These are phyloP conservation scores for Colletotrichum acutatum DNA, from an alignment of 2,329 filamentous ascomycete species.

Conservation along the genomic window DNA sequence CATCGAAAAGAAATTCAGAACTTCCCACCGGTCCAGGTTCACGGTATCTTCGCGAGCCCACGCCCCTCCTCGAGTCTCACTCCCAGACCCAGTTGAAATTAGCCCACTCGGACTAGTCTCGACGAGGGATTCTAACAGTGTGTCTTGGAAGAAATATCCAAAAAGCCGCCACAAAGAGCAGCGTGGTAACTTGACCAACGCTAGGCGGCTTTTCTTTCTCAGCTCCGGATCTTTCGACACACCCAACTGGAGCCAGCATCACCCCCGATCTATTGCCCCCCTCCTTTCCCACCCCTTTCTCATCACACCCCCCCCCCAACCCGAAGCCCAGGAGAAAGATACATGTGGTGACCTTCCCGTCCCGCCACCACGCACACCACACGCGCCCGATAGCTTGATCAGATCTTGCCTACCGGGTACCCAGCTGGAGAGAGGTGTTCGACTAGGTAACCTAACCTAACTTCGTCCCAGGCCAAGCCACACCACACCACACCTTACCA, in stretches of 20 bases:
- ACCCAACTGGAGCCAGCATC: slow-evolving; percentile 22
- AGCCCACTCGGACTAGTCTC: slow-evolving; percentile 13
- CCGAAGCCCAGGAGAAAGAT: slow-evolving; percentile 16
- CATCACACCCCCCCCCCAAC: neutral
- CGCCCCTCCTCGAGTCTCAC: slow-evolving; percentile 22
- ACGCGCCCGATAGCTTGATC: slow-evolving; percentile 38
- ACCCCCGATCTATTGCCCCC: slow-evolving; percentile 1
- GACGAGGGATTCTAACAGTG: slow-evolving; percentile 32
- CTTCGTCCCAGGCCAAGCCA: slow-evolving; percentile 33
- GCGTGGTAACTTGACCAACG: slow-evolving; percentile 37
- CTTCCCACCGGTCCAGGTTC: slow-evolving; percentile 30
- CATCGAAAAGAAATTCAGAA: slow-evolving; percentile 32
- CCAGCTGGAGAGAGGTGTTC: slow-evolving; percentile 30
- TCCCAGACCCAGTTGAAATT: slow-evolving; percentile 28
- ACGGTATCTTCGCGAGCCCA: slow-evolving; percentile 26
- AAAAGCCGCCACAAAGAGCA: slow-evolving; percentile 33
- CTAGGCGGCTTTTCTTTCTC: slow-evolving; percentile 35
- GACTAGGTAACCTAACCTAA: slow-evolving; percentile 31
- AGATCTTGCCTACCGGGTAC: slow-evolving; percentile 36
- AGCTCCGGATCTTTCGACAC: slow-evolving; percentile 23
- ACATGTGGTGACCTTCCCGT: slow-evolving; percentile 36
- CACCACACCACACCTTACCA: slow-evolving; percentile 22
- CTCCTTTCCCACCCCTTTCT: neutral
- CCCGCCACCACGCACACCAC: slow-evolving; percentile 36
- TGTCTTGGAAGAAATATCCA: slow-evolving; percentile 27